Evolutionary conservation across 495 filamentous ascomycete species (phyloP).

Genomic region (Endocarpon pusillum): DNA sequence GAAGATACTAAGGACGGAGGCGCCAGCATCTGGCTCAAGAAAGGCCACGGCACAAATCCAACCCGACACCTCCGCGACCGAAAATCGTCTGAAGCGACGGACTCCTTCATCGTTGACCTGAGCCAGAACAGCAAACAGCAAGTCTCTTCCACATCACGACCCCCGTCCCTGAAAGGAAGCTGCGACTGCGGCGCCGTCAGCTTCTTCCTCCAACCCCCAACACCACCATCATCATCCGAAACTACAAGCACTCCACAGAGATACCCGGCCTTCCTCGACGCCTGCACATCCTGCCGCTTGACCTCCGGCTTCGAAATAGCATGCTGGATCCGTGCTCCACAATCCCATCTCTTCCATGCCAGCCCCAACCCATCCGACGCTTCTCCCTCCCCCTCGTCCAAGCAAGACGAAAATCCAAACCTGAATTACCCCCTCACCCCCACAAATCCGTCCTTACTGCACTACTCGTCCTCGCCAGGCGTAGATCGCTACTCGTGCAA

Average conservation of each 20-base stretch:
- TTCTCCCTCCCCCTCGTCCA: constrained; percentile 1
- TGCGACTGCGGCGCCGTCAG: constrained; percentile 28
- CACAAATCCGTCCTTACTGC: constrained; percentile 27
- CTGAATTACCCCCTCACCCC: constrained; percentile 27
- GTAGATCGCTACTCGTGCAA: constrained; percentile 47
- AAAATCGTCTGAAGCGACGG: constrained; percentile 16
- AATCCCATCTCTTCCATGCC: constrained; percentile 35
- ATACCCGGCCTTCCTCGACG: constrained; percentile 49
- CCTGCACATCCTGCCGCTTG: constrained; percentile 44
- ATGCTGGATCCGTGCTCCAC: constrained; percentile 50
- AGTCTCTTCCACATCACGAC: constrained; percentile 2
- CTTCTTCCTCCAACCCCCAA: constrained; percentile 27
- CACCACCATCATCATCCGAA: constrained; percentile 21
- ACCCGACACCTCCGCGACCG: background rate
- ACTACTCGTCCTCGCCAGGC: constrained; percentile 34
- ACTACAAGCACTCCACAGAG: constrained; percentile 25
- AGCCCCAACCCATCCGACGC: constrained; percentile 6
- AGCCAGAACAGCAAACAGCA: background rate
- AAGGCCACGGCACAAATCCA: constrained; percentile 7
- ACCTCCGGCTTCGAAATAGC: constrained; percentile 49
- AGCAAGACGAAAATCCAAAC: no score
- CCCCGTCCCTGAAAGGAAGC: constrained; percentile 16
- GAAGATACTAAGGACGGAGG: constrained; percentile 41
- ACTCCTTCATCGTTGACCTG: constrained; percentile 16
- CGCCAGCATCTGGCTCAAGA: constrained; percentile 21